These are phyloP conservation scores for Chlamydomonas eustigma DNA, from an alignment of 139 green algal species.

Conservation along the genomic window DNA sequence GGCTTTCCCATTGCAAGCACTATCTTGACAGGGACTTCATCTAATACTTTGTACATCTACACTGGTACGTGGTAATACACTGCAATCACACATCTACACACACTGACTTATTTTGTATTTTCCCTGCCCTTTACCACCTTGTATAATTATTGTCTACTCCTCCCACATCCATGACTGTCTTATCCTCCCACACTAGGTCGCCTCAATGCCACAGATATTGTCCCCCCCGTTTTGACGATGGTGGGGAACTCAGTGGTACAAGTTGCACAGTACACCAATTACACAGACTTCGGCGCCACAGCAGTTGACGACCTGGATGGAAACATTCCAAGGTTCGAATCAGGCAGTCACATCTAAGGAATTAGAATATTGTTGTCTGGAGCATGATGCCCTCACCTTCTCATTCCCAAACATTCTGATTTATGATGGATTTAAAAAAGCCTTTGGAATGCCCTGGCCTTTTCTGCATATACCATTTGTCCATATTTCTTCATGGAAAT, in stretches of 20 bases:
- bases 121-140: too few species aligned
- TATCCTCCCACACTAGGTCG: neutral
- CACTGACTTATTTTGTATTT: too few species aligned
- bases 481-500: neutral
- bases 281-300: slow-evolving; percentile 17
- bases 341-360: too few species aligned
- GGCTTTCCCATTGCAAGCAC: neutral
- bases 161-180: neutral
- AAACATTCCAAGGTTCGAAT: slow-evolving; percentile 13
- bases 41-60: neutral
- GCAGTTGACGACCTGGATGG: slow-evolving; percentile 23
- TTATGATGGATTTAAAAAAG: too few species aligned
- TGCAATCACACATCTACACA: too few species aligned
- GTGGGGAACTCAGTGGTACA: neutral
- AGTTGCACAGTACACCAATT: slow-evolving; percentile 18
- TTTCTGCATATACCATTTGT: neutral
- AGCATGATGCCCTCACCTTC: too few species aligned
- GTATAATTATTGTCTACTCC: too few species aligned
- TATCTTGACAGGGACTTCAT: neutral
- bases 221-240: slow-evolving; percentile 16
- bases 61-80: neutral
- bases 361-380: too few species aligned
- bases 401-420: too few species aligned
- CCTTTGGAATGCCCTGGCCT: too few species aligned
- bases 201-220: slow-evolving; percentile 15